Conservation (phyloP, 331 rosid genomes). For the Arachis monticola region DNA sequence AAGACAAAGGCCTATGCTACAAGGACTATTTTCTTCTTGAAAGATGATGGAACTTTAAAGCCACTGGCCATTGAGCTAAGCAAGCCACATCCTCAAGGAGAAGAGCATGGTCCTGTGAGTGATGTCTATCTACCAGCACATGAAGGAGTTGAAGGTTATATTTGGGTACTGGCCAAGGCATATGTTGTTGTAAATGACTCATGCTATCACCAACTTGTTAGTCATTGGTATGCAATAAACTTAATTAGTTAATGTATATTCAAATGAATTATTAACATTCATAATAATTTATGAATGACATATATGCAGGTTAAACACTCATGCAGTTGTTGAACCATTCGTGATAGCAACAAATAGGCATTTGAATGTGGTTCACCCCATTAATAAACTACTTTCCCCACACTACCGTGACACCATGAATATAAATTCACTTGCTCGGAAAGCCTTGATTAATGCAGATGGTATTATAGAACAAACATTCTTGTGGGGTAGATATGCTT, state of each 20-base stretch:
- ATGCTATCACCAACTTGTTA: constrained; percentile 60
- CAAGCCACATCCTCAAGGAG: constrained; percentile 62
- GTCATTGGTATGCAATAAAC: constrained; percentile 56
- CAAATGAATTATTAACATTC: background rate
- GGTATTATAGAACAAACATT: constrained; percentile 61
- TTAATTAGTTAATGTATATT: background rate
- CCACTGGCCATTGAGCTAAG: constrained; percentile 67
- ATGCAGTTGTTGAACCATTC: constrained; percentile 65
- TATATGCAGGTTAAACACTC: constrained; percentile 58
- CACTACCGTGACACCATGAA: constrained; percentile 70
- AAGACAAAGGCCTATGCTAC: constrained; percentile 59
- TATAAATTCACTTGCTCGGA: constrained; percentile 61
- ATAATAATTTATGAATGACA: background rate
- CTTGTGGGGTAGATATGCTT: constrained; percentile 53
- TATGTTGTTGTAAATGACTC: constrained; percentile 65
- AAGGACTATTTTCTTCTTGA: constrained; percentile 61
- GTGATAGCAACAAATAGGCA: constrained; percentile 69
- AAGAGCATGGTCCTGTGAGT: constrained; percentile 47
- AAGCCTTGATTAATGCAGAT: constrained; percentile 56
- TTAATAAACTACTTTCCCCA: constrained; percentile 62
- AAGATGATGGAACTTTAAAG: constrained; percentile 59
- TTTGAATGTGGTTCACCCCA: constrained; percentile 63
- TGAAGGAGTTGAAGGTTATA: constrained; percentile 48
- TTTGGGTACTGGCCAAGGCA: constrained; percentile 74
- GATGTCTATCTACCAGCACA: constrained; percentile 47